These are phyloP conservation scores for Isoetes engelmannii DNA, from an alignment of 83 land plant genomes.

Conservation along the genomic window DNA sequence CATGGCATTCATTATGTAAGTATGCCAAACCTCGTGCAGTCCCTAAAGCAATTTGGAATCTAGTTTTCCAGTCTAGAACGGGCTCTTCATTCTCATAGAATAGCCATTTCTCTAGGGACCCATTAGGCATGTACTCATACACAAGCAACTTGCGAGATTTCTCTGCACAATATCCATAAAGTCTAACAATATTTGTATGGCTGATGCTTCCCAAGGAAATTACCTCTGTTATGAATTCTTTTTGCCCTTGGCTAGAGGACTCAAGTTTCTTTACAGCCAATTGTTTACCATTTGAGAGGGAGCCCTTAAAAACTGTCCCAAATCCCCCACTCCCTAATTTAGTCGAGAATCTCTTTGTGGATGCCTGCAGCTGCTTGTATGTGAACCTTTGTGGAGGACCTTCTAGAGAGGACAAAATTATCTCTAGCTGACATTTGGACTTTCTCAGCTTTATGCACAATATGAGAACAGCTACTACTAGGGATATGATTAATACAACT, in stretches of 20 bases:
- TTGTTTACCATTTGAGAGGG: neutral
- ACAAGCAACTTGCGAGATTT: slow-evolving; percentile 8
- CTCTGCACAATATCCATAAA: slow-evolving; percentile 7
- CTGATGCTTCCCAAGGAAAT: slow-evolving; percentile 4
- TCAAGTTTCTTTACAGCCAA: slow-evolving; percentile 11
- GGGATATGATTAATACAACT: too few relatives aligned
- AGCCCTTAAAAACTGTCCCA: neutral
- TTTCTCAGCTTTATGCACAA: too few relatives aligned
- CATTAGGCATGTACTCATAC: slow-evolving; percentile 16
- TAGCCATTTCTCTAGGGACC: slow-evolving; percentile 11
- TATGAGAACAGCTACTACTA: too few relatives aligned
- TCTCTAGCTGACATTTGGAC: too few relatives aligned
- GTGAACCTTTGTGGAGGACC: too few relatives aligned
- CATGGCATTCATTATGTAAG: slow-evolving; percentile 16
- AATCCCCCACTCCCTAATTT: neutral
- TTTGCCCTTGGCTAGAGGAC: neutral
- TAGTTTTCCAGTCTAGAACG: slow-evolving; percentile 1
- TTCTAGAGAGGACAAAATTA: too few relatives aligned
- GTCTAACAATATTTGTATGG: slow-evolving; percentile 2
- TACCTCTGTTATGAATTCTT: slow-evolving; percentile 13
- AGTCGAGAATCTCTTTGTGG: too few relatives aligned
- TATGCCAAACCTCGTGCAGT: slow-evolving; percentile 17
- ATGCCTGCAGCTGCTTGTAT: neutral
- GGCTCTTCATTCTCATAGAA: neutral
- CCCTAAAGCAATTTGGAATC: slow-evolving; percentile 10